These are phyloP conservation scores for Silene latifolia DNA, from an alignment of 148 eudicot species.

Conservation along the genomic window DNA sequence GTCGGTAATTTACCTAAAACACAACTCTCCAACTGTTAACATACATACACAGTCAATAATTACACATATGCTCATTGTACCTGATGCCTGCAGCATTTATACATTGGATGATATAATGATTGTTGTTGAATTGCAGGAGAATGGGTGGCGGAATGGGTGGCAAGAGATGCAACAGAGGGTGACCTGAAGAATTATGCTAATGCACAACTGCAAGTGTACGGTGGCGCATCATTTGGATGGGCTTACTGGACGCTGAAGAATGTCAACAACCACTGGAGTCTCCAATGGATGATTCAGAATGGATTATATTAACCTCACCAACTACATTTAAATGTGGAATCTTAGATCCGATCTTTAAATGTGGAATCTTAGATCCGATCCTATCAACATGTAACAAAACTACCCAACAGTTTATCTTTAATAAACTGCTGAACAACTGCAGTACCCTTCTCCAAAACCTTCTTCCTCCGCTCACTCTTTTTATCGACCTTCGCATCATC, in stretches of 20 bases:
- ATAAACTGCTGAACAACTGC: constrained; percentile 47
- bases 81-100: no score
- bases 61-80: no score
- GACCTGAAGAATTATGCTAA: constrained; percentile 46
- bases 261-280: constrained; percentile 58
- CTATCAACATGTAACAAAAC: no score
- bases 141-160: constrained; percentile 64
- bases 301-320: constrained; percentile 46
- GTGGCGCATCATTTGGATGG: constrained; percentile 74
- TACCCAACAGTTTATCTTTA: no score
- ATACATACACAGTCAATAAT: no score
- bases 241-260: constrained; percentile 73
- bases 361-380: no score
- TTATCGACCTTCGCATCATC: no score
- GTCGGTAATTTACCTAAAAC: constrained; percentile 38
- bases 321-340: neutral
- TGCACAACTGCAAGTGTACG: constrained; percentile 59
- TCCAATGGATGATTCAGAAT: constrained; percentile 70
- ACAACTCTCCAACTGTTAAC: neutral
- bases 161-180: constrained; percentile 30
- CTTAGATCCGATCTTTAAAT: neutral
- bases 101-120: no score
- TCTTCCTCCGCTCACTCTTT: constrained; percentile 60
- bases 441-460: constrained; percentile 76
- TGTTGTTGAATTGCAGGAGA: constrained; percentile 43